Base-by-base conservation (phyloP, 805 yeast species). In the Saccharomycopsis sp. region DNA sequence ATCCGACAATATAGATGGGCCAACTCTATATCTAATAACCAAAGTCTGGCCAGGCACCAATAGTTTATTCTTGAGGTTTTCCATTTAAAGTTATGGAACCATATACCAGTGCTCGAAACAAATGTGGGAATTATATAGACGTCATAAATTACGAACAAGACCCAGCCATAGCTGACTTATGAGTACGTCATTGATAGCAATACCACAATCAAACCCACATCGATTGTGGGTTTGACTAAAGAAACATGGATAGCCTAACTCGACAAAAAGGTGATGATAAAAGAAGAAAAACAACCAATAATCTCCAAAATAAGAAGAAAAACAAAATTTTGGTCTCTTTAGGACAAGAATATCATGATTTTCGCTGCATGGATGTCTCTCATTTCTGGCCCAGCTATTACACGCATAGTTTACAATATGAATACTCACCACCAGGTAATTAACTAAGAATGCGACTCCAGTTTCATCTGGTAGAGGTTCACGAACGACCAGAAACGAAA, bases 281-380 rank as follows among this genome's bases (percentile, higher is more conserved):
- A 29, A 29, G 38, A 29, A 12, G 12, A 5, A 29, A 29, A 29
- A 29, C 38, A 29, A 29, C 38, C 38, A 29, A 29, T 29, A 29
- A 29, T 29, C 38, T 7, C 38, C 38, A 12, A 12, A 29, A 29
- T 7, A 29, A 29, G 38, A 29, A 5, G 38, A 29, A 29, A 29
- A 29, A 29, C 38, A 29, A 12, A 29, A 29, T 5, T 29, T 22
- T 53, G 23, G 25, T 38, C 23, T 53, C 49, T 55, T 62, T 55
- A 49, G 58, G 54, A 54, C 56, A 54, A 55, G 35, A 24, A 47
- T 22, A 17, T 24, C 20, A 19, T 7, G 34, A 29, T 29, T 29
- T 29, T 29, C 38, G 38, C 38, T 29, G 38, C 38, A 29, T 29
- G 12, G 38, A 7, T 29, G 38, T 29, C 38, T 29, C 5, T 29